phyloP scores from a whole-genome alignment of 2,329 filamentous ascomycete genomes.

The Ceratocystis lukuohia region DNA sequence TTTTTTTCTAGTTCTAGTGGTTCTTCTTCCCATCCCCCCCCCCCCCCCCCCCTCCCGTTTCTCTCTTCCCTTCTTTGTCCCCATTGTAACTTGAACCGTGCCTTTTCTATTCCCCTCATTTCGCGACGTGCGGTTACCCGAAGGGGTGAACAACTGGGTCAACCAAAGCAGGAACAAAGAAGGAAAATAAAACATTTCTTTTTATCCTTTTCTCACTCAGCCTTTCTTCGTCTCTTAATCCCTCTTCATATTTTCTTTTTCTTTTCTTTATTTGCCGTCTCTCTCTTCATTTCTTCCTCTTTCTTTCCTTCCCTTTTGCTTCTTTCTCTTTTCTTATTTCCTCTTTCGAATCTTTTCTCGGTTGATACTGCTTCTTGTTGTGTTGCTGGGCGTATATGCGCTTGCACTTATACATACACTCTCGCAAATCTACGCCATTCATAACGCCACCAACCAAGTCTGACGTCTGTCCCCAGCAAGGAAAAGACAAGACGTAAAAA shows the following conservation, averaged over 20 bases:
- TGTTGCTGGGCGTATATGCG: background rate
- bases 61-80: background rate
- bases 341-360: slow-evolving; percentile 34
- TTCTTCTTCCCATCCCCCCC: background rate
- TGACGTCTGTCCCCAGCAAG: background rate
- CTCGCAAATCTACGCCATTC: background rate
- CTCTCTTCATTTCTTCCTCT: slow-evolving; percentile 23
- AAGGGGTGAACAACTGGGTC: slow-evolving; percentile 2
- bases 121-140: background rate
- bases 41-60: background rate
- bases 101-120: slow-evolving; percentile 7
- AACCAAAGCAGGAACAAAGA: background rate
- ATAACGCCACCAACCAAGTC: slow-evolving; percentile 36
- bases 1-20: background rate
- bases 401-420: background rate
- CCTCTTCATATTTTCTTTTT: background rate
- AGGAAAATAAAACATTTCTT: background rate
- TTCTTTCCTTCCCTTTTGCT: background rate
- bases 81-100: slow-evolving; percentile 7
- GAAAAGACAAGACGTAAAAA: background rate
- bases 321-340: slow-evolving; percentile 18
- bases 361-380: background rate
- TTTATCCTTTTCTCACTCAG: slow-evolving; percentile 21
- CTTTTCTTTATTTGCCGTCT: slow-evolving; percentile 21
- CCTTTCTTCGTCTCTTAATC: slow-evolving; percentile 23